Evolutionary conservation across 2,329 filamentous ascomycete species (phyloP).

Genomic region (Cryphonectria japonica): DNA sequence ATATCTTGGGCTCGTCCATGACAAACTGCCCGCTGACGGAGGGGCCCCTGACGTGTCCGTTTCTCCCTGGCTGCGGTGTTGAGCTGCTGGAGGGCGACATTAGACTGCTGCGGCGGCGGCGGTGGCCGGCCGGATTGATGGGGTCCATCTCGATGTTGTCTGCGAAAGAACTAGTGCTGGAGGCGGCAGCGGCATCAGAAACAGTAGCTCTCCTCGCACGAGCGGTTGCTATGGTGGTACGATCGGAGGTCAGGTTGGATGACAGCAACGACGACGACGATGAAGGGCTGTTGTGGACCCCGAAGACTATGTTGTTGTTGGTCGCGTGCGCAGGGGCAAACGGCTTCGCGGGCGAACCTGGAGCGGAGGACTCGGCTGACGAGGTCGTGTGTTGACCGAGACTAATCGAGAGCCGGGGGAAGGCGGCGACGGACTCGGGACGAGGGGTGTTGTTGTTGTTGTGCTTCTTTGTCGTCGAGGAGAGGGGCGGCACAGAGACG

Average conservation of each 20-base stretch:
- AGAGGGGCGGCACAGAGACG: slow-evolving; percentile 19
- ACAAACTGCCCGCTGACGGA: slow-evolving; percentile 36
- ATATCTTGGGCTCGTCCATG: slow-evolving; percentile 50
- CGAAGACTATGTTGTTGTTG: slow-evolving; percentile 16
- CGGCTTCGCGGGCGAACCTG: slow-evolving; percentile 20
- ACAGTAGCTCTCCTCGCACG: slow-evolving; percentile 29
- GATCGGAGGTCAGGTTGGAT: slow-evolving; percentile 20
- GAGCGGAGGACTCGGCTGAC: slow-evolving; percentile 23
- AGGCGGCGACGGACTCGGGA: slow-evolving; percentile 22
- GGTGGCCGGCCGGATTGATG: slow-evolving; percentile 53
- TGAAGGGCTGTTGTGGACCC: slow-evolving; percentile 4
- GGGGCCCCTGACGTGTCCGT: slow-evolving; percentile 35
- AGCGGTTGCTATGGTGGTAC: slow-evolving; percentile 12
- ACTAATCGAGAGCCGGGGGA: slow-evolving; percentile 19
- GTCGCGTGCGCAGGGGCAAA: slow-evolving; percentile 22
- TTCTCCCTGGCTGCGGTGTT: slow-evolving; percentile 31
- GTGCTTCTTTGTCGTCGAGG: slow-evolving; percentile 14
- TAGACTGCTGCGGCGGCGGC: slow-evolving; percentile 59
- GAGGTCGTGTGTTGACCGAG: slow-evolving; percentile 12
- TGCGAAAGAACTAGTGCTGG: slow-evolving; percentile 27
- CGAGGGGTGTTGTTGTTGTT: slow-evolving; percentile 15
- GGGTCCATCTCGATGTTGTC: slow-evolving; percentile 61
- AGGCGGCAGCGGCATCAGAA: slow-evolving; percentile 27
- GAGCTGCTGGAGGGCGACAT: slow-evolving; percentile 44
- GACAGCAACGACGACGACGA: background rate